Base-by-base conservation (phyloP, 441 rosid genomes). In the Lepidium campestre region DNA sequence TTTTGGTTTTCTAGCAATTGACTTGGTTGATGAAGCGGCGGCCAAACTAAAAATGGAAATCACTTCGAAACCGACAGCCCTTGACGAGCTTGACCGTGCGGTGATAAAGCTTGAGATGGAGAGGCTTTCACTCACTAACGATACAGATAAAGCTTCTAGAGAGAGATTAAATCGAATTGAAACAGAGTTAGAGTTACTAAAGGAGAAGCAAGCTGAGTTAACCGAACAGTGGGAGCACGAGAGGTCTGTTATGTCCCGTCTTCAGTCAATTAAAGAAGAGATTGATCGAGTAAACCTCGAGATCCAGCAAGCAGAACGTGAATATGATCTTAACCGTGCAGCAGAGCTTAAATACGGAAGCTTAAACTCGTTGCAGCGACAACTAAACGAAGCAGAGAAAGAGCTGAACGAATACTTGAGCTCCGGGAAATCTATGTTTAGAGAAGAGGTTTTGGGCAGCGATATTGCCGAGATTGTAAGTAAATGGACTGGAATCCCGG, bases 221-320 rank as follows among this genome's bases (percentile, higher is more conserved):
- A 90, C 96, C 0, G 91, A 90, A 74, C 95, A 90, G 65, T 95
- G 96, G 99, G 98, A 95, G 82, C 98, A 89, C 22, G 96, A 95
- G 83, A 92, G 87, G 79, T 72, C 92, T 57, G 97, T 95, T 47
- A 88, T 95, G 98, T 87, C 90, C 25, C 84, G 82, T 52, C 84
- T 95, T 53, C 93, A 90, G 65, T 92, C 97, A 10, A 88, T 92
- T 47, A 90, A 95, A 76, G 99, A 95, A 76, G 99, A 92, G 98
- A 90, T 95, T 37, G 99, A 95, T 76, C 67, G 97, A 76, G 92
- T 95, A 19, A 95, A 90, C 71, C 78, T 95, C 52, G 99, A 90
- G 87, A 90, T 95, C 76, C 98, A 92, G 81, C 97, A 90, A 70
- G 97, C 99, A 5, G 99, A 95, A 79, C 88, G 98, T 18, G 98